phyloP scores from a whole-genome alignment of 805 yeast species.

The Huiozyma naganishii region DNA sequence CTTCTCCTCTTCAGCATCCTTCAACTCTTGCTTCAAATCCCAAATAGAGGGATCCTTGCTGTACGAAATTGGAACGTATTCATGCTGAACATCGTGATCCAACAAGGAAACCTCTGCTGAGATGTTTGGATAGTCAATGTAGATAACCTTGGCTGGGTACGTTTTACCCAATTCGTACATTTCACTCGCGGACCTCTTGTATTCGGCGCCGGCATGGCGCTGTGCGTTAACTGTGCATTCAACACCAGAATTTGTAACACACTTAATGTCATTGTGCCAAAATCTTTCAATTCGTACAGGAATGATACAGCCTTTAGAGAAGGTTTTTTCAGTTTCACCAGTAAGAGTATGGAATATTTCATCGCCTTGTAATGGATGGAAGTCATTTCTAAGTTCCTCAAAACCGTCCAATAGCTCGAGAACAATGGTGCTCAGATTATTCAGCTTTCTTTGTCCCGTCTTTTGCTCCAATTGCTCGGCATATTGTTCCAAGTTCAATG shows the following conservation, averaged over 20 bases:
- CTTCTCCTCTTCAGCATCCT: conserved; percentile 48
- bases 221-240: conserved; percentile 47
- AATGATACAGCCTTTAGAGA: conserved; percentile 57
- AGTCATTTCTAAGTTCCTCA: conserved; percentile 71
- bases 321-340: conserved; percentile 66
- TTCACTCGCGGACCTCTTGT: conserved; percentile 37
- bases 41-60: conserved; percentile 55
- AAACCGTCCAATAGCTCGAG: conserved; percentile 75
- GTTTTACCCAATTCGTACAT: conserved; percentile 61
- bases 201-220: conserved; percentile 34
- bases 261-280: conserved; percentile 31
- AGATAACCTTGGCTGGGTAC: conserved; percentile 67
- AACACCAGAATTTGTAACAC: conserved; percentile 49
- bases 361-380: conserved; percentile 49
- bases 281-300: conserved; percentile 61
- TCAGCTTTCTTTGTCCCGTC: conserved; percentile 27
- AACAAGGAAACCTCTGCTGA: conserved; percentile 64
- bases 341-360: conserved; percentile 85
- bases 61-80: conserved; percentile 30
- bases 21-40: conserved; percentile 68
- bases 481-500: conserved; percentile 79
- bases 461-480: conserved; percentile 74
- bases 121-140: conserved; percentile 63
- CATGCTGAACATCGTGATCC: conserved; percentile 49
- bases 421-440: conserved; percentile 27